Conservation (phyloP, 2,329 filamentous ascomycete genomes). For the Beauveria varroae region DNA sequence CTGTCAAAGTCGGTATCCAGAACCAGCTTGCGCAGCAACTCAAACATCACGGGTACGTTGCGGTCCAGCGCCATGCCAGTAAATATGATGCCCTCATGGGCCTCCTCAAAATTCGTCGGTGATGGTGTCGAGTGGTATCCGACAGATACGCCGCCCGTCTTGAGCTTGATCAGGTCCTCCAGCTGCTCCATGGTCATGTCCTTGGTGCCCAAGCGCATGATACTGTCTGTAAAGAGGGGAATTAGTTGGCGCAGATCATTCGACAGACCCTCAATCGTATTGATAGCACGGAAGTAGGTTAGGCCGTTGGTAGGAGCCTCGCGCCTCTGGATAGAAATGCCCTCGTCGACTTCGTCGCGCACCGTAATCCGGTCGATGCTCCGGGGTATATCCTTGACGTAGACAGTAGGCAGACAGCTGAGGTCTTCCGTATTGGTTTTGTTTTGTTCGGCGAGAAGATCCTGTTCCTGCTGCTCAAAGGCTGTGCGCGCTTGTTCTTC, state of each 20-base stretch:
- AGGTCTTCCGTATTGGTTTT: slow-evolving; percentile 78
- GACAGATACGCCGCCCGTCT: slow-evolving; percentile 84
- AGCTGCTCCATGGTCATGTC: slow-evolving; percentile 87
- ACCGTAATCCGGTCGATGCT: slow-evolving; percentile 54
- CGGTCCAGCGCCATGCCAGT: slow-evolving; percentile 82
- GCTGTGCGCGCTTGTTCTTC: slow-evolving; percentile 63
- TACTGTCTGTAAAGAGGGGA: slow-evolving; percentile 82
- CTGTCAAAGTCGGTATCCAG: slow-evolving; percentile 86
- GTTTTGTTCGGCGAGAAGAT: slow-evolving; percentile 74
- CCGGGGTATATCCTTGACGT: slow-evolving; percentile 83
- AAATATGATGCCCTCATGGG: slow-evolving; percentile 75
- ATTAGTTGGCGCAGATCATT: slow-evolving; percentile 78
- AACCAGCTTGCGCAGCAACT: slow-evolving; percentile 72
- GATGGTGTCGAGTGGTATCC: slow-evolving; percentile 77
- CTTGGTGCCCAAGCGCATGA: slow-evolving; percentile 89
- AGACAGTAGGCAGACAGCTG: slow-evolving; percentile 78
- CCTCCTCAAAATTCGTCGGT: slow-evolving; percentile 61
- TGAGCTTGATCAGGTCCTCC: slow-evolving; percentile 91
- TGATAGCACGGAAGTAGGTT: slow-evolving; percentile 90
- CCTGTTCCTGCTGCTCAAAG: slow-evolving; percentile 70
- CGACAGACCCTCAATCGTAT: slow-evolving; percentile 69
- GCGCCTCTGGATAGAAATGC: slow-evolving; percentile 75
- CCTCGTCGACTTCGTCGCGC: slow-evolving; percentile 57
- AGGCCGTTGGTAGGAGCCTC: slow-evolving; percentile 91
- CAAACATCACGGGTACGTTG: slow-evolving; percentile 87